Conservation (phyloP, 176 grass and related monocot species). For the Thalia dealbata region DNA sequence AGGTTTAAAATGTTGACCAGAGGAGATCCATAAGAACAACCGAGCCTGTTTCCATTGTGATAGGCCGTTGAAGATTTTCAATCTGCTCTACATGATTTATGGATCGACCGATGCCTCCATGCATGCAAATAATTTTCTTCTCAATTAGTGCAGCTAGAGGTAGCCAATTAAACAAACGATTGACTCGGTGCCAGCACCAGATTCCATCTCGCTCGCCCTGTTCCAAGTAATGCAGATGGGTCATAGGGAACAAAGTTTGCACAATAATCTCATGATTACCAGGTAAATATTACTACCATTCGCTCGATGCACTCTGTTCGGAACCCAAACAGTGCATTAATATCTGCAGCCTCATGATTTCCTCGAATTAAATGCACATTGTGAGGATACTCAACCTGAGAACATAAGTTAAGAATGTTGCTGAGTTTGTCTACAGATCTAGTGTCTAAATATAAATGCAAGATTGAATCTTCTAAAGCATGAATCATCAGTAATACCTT, state of each 20-base stretch:
- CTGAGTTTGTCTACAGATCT: neutral
- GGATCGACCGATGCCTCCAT: constrained; percentile 96
- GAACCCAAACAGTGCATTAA: constrained; percentile 98
- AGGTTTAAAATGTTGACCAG: constrained; percentile 30
- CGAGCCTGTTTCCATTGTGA: constrained; percentile 96
- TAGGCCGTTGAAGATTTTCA: constrained; percentile 92
- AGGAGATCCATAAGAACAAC: constrained; percentile 98
- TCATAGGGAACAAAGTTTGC: neutral
- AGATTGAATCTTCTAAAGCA: neutral
- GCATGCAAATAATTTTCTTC: constrained; percentile 99
- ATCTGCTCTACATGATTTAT: constrained; percentile 99
- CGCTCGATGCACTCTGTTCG: constrained; percentile 98
- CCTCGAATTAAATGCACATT: constrained; percentile 98
- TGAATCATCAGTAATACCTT: constrained; percentile 48
- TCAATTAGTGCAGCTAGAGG: constrained; percentile 94
- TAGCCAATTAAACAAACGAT: constrained; percentile 97
- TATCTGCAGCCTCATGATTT: constrained; percentile 96
- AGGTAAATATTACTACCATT: constrained; percentile 49
- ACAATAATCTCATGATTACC: neutral
- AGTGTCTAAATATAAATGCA: neutral
- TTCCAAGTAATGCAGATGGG: neutral
- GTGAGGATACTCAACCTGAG: constrained; percentile 83
- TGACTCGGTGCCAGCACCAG: constrained; percentile 96
- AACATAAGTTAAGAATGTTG: constrained; percentile 1
- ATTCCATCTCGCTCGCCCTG: constrained; percentile 98